phyloP scores from a whole-genome alignment of 176 grass and related monocot genomes.

The Oryza nivara region DNA sequence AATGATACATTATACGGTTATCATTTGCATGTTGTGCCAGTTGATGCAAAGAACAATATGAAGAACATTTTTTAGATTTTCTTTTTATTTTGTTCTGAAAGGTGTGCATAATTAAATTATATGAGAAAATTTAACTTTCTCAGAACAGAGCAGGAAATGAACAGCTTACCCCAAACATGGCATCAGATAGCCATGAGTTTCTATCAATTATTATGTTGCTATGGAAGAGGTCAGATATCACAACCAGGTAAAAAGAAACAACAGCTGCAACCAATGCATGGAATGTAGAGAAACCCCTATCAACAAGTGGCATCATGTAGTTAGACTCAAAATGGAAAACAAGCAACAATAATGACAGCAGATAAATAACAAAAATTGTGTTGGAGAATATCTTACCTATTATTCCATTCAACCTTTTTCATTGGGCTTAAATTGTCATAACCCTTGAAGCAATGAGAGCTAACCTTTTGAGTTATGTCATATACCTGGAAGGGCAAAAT shows the following conservation, averaged over 20 bases:
- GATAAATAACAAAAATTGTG: not conserved
- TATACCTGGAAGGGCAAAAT: conserved; percentile 53
- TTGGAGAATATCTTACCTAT: conserved; percentile 43
- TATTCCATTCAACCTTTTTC: conserved; percentile 75
- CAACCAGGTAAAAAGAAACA: conserved; percentile 66
- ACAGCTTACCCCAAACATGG: conserved; percentile 63
- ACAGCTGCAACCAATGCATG: conserved; percentile 64
- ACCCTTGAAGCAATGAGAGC: conserved; percentile 45
- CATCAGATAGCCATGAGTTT: conserved; percentile 65
- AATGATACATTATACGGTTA: not conserved
- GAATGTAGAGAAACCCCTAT: conserved; percentile 73
- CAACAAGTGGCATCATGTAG: conserved; percentile 14
- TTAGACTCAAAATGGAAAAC: not conserved
- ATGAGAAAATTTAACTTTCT: not conserved
- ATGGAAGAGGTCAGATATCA: conserved; percentile 64
- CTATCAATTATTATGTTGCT: conserved; percentile 53
- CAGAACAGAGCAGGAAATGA: not conserved
- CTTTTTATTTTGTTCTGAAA: not conserved
- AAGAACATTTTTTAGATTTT: not conserved
- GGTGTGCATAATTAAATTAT: not conserved
- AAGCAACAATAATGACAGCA: not conserved
- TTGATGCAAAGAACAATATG: not conserved
- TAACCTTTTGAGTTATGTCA: conserved; percentile 50
- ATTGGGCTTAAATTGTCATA: conserved; percentile 51
- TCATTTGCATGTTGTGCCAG: not conserved